phyloP scores from a whole-genome alignment of 345 rosid species.

The Hibiscus mutabilis region DNA sequence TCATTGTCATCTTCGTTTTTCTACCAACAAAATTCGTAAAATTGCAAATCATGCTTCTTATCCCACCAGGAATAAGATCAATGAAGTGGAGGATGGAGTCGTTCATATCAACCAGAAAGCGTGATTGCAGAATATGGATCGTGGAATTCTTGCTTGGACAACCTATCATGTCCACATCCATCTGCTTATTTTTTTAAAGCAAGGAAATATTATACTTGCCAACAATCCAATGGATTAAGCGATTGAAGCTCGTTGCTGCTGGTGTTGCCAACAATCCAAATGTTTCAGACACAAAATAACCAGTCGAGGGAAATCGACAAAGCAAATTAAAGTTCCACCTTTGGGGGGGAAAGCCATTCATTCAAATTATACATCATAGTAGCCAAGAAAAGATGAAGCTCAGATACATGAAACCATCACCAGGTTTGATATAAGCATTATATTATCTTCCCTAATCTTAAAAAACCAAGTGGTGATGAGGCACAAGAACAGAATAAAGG shows the following conservation, averaged over 20 bases:
- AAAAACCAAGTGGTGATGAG: not conserved
- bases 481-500: not conserved
- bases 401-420: slow-evolving; percentile 5
- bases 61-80: no score
- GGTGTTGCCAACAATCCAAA: no score
- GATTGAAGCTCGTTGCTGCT: no score
- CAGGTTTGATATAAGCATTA: slow-evolving; percentile 1
- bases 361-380: not conserved
- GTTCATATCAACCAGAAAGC: no score
- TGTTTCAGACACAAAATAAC: no score
- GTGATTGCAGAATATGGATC: no score
- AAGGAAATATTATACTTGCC: no score
- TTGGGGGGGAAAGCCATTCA: not conserved
- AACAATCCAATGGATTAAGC: no score
- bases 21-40: not conserved
- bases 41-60: not conserved
- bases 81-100: no score
- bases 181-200: no score
- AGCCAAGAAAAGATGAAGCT: not conserved
- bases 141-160: no score
- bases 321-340: not conserved
- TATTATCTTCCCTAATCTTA: not conserved
- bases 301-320: not conserved
- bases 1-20: not conserved
- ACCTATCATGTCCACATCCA: no score